A percentile compares a stretch with the other conserved stretches of the same genome.
phyloP scores from a whole-genome alignment of 1,284 basidiomycete genomes.

The Marasmius oreades region DNA sequence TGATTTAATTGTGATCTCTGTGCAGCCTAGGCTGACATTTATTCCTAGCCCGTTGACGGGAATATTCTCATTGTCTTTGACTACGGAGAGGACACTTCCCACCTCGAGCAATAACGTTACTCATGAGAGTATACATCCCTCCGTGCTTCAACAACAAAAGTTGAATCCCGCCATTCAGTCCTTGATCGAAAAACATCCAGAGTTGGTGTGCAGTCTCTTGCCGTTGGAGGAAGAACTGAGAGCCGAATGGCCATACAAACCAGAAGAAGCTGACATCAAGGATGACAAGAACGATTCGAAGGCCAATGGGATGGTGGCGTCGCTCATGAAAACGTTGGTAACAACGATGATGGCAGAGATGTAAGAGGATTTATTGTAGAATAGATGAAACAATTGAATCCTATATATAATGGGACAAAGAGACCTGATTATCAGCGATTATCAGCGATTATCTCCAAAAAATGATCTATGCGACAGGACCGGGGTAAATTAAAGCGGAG shows the following conservation, averaged over 20 bases:
- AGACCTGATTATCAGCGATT: too few species aligned
- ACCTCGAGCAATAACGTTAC: constrained; percentile 41
- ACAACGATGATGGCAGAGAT: background rate
- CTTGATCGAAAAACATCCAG: constrained; percentile 37
- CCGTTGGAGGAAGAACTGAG: constrained; percentile 53
- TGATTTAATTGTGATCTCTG: constrained; percentile 1
- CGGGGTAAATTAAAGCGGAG: too few species aligned
- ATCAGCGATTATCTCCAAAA: too few species aligned
- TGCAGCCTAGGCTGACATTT: constrained; percentile 7
- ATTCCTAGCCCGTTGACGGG: constrained; percentile 45
- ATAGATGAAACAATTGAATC: background rate
- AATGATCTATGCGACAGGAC: too few species aligned
- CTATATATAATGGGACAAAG: background rate
- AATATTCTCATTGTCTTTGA: constrained; percentile 44
- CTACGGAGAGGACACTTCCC: constrained; percentile 47
- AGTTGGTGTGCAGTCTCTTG: constrained; percentile 40
- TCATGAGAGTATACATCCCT: constrained; percentile 59
- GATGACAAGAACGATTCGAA: background rate
- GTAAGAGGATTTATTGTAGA: background rate
- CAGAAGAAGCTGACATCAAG: background rate
- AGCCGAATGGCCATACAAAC: constrained; percentile 37
- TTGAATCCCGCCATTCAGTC: constrained; percentile 32
- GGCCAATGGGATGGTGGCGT: background rate
- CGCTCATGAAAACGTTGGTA: background rate
- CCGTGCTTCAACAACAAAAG: constrained; percentile 45